Base-by-base conservation (phyloP, 1,284 basidiomycete species). In the Ceratobasidium sp. region DNA sequence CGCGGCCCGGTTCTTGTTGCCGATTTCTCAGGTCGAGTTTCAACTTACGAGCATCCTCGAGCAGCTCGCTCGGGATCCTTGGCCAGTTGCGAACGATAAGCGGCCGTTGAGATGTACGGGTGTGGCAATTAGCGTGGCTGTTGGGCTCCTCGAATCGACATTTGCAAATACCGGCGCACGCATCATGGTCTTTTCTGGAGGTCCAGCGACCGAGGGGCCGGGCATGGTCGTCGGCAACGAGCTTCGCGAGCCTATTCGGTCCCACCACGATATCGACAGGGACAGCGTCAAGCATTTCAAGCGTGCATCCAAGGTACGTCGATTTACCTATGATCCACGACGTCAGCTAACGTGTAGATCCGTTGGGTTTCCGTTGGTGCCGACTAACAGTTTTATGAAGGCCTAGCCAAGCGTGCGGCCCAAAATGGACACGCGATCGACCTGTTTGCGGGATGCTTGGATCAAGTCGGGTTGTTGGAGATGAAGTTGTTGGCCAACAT, bases 211-310 rank as follows among this genome's bases (percentile, higher is more conserved):
- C 2, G 96, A 98, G 77, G 96, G 96, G 2, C 96, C 96, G 0
- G 97, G 97, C 35, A 90, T 96, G 86, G 96, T 98, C 43, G 97
- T 99, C 70, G 91, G 86, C 78, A 93, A 94, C 75, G 96, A 99
- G 81, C 84, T 99, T 55, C 93, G 94, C 79, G 96, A 99, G 78
- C 94, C 96, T 1, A 98, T 99, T 74, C 91, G 97, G 70, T 98
- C 96, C 1, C 97, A 99, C 80, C 96, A 99, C 82, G 96, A 99
- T 78, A 99, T 99, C 77, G 97, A 99, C 77, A 86, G 95, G 58
- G 97, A 99, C 80, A 93, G 89, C 75, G 96, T 93, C 57, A 98
- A 97, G 80, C 96, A 98, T 79, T 99, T 91, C 82, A 99, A 99
- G 84, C 91, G 95, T 62, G 95, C 97, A 25, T 88, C 88, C 75